Conservation (phyloP, 2,329 filamentous ascomycete genomes). For the Fusarium sp. region DNA sequence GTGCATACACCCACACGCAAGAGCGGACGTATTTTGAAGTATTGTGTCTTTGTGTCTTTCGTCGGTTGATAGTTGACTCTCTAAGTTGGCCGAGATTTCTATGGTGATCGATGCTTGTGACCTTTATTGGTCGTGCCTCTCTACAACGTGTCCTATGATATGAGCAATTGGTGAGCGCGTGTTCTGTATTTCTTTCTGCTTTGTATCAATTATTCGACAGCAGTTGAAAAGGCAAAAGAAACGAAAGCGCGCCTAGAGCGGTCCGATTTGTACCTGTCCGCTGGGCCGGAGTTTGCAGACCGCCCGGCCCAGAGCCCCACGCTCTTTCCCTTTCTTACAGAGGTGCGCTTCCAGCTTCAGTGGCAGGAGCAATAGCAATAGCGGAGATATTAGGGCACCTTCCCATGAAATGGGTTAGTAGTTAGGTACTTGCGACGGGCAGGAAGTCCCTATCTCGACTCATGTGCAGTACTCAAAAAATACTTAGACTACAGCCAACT, state of each 20-base stretch:
- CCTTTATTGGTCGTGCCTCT: conserved; percentile 9
- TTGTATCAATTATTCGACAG: background rate
- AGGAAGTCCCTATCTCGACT: conserved; percentile 22
- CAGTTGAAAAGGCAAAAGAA: conserved; percentile 13
- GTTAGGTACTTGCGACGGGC: background rate
- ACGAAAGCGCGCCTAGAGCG: conserved; percentile 40
- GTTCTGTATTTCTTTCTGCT: background rate
- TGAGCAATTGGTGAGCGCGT: background rate
- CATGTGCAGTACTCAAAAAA: conserved; percentile 8
- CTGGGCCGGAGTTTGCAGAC: conserved; percentile 46
- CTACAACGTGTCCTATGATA: background rate
- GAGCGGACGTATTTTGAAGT: conserved; percentile 28
- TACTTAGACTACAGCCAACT: conserved; percentile 5
- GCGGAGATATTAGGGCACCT: conserved; percentile 6
- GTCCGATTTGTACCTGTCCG: conserved; percentile 40
- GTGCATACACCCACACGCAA: conserved; percentile 14
- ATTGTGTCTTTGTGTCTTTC: conserved; percentile 13
- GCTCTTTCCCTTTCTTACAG: conserved; percentile 16
- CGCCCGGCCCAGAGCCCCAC: conserved; percentile 29
- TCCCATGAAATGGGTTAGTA: background rate
- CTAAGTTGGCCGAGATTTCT: conserved; percentile 28
- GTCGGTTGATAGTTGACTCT: conserved; percentile 19
- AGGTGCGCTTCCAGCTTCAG: conserved; percentile 33
- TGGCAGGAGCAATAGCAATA: conserved; percentile 6
- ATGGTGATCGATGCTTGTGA: conserved; percentile 17